Percentiles rank a stretch among this genome's conserved stretches.
These are phyloP conservation scores for Tylopilus sp. DNA, from an alignment of 768 basidiomycete genomes.

Conservation along the genomic window DNA sequence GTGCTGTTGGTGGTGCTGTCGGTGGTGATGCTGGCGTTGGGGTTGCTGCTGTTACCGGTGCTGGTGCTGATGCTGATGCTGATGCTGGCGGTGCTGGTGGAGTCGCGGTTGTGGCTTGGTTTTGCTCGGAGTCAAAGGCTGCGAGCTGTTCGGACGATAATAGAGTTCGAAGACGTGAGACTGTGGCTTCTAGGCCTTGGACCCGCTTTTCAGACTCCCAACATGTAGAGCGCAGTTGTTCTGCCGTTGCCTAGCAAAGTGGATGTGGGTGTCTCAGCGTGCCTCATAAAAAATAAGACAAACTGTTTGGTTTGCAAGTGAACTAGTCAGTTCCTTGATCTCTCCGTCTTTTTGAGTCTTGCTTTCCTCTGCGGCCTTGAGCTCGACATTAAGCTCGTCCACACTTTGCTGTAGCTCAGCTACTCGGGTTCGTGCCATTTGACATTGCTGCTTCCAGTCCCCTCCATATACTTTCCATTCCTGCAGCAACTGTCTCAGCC, in stretches of 20 bases:
- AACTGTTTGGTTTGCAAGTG: slow-evolving; percentile 23
- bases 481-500: slow-evolving; percentile 18
- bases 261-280: background rate
- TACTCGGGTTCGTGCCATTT: slow-evolving; percentile 9
- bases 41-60: no score
- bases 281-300: slow-evolving; percentile 6
- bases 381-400: slow-evolving; percentile 5
- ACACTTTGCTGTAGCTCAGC: slow-evolving; percentile 12
- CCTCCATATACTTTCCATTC: slow-evolving; percentile 26
- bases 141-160: slow-evolving; percentile 20
- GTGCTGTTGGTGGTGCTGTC: background rate
- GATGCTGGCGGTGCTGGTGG: background rate
- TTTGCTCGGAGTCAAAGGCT: slow-evolving; percentile 6
- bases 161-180: slow-evolving; percentile 16
- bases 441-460: slow-evolving; percentile 25
- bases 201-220: slow-evolving; percentile 13
- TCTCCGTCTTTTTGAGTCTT: slow-evolving; percentile 11
- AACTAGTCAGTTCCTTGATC: slow-evolving; percentile 6
- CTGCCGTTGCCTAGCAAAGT: slow-evolving; percentile 11
- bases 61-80: background rate
- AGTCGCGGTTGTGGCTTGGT: background rate
- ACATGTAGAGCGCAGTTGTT: slow-evolving; percentile 10
- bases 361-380: slow-evolving; percentile 12
- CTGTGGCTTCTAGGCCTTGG: slow-evolving; percentile 15
- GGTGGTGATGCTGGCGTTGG: no score